Percentiles rank a stretch among this genome's conserved stretches.
phyloP scores from a whole-genome alignment of 1,284 basidiomycete species.

The Fomitiporia mediterranea region DNA sequence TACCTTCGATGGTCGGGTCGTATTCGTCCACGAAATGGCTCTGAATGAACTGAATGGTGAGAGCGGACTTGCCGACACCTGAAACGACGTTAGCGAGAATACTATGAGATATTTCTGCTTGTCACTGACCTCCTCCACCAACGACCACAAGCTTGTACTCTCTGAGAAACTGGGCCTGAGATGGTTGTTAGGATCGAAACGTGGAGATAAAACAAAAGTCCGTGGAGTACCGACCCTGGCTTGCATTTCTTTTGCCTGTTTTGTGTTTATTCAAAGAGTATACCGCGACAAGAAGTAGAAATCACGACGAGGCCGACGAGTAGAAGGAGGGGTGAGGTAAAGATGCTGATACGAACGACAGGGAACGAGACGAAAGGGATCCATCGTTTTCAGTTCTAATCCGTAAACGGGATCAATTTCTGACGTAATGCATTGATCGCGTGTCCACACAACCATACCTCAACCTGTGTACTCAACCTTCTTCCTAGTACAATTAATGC shows the following conservation, averaged over 20 bases:
- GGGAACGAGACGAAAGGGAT: not conserved
- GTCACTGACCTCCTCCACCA: conserved; percentile 85
- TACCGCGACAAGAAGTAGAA: not conserved
- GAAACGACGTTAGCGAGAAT: conserved; percentile 14
- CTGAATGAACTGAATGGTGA: conserved; percentile 98
- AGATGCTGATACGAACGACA: not conserved
- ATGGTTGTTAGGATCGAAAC: not conserved
- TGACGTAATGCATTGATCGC: not conserved
- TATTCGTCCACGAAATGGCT: conserved; percentile 98
- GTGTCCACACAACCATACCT: not conserved
- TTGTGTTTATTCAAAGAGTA: not conserved
- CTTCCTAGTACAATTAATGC: not conserved
- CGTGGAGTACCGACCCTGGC: conserved; percentile 15
- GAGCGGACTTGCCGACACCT: conserved; percentile 96
- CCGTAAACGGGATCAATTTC: not conserved
- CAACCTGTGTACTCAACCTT: not conserved
- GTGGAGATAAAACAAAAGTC: not conserved
- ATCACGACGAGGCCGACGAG: conserved; percentile 3
- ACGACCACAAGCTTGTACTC: conserved; percentile 98
- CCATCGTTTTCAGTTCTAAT: not conserved
- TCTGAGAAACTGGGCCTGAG: conserved; percentile 84
- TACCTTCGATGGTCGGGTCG: conserved; percentile 95
- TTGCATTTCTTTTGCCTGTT: conserved; percentile 14
- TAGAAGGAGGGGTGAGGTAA: not conserved
- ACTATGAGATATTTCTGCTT: not conserved